Base-by-base conservation (phyloP, 768 basidiomycete species). In the Cytidiella melzeri region DNA sequence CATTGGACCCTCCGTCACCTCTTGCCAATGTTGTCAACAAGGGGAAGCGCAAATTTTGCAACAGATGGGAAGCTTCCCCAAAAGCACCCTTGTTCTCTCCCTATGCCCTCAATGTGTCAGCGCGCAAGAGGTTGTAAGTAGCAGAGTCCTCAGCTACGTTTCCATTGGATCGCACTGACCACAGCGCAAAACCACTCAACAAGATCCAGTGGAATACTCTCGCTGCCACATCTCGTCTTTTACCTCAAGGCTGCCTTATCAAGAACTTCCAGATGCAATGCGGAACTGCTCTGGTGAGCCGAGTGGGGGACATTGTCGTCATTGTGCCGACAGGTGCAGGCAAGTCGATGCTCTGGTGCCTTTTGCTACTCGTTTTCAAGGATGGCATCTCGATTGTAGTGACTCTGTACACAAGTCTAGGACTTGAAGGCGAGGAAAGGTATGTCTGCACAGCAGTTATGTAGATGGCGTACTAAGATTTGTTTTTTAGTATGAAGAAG, bases 341-440 rank as follows among this genome's bases (percentile, higher is more conserved):
- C n/a, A 43, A 43, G 42, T 43, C 42, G 23, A 9, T 43, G 23
- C 23, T 43, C 5, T 43, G 42, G 42, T 43, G 42, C 24, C 42
- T 43, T 5, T 24, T 24, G 25, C 18, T 43, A 9, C 42, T 43
- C 9, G 42, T 25, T 13, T 5, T 25, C 12, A 15, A 25, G 23
- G 9, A 43, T 18, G n/a, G 42, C 12, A 12, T 43, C 23, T 43
- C 42, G 15, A 20, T 43, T 15, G 42, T 43, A 12, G 25, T 43
- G 13, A 43, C 42, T 9, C 42, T 24, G 18, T 43, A 43, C 42
- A 43, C 42, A 25, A 43, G 42, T 18, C 42, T 43, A 5, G 42
- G 42, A 21, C 13, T 19, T 24, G 42, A 43, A 25, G 42, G 42
- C 13, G 42, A 43, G 25, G 5, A 20, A 43, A 43, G 42, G 42